Percentiles rank a stretch among this genome's conserved stretches.
phyloP scores from a whole-genome alignment of 2,329 filamentous ascomycete genomes.

The Botrytis hyacinthi region DNA sequence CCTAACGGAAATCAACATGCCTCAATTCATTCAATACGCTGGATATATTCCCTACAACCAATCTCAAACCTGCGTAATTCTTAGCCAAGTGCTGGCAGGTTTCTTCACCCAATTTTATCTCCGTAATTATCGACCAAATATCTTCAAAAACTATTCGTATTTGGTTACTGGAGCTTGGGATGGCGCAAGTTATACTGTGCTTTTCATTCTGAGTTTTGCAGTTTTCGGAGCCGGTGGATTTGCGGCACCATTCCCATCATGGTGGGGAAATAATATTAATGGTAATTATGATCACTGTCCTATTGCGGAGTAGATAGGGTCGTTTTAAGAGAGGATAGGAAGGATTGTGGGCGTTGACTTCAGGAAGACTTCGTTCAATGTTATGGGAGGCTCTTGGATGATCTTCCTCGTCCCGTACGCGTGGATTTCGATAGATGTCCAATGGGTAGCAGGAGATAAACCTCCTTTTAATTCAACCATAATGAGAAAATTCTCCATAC shows the following conservation, averaged over 20 bases:
- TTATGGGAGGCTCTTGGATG: not conserved
- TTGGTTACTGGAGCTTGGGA: slow-evolving; percentile 43
- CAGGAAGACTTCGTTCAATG: not conserved
- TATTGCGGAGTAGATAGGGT: not conserved
- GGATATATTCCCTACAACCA: slow-evolving; percentile 55
- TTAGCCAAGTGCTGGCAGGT: slow-evolving; percentile 47
- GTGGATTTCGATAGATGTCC: not conserved
- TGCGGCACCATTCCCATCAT: slow-evolving; percentile 37
- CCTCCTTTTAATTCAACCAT: not conserved
- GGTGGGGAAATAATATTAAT: slow-evolving; percentile 26
- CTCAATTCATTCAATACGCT: slow-evolving; percentile 54
- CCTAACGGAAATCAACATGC: slow-evolving; percentile 48
- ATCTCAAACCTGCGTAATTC: slow-evolving; percentile 54
- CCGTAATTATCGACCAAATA: slow-evolving; percentile 39
- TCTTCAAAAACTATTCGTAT: slow-evolving; percentile 46
- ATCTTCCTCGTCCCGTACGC: not conserved
- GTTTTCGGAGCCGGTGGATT: slow-evolving; percentile 46
- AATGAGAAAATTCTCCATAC: not conserved
- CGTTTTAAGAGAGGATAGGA: no score
- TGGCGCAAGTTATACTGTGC: slow-evolving; percentile 42
- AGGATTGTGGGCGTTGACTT: not conserved
- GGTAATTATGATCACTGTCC: slow-evolving; percentile 36
- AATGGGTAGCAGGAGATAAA: not conserved
- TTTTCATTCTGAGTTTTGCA: slow-evolving; percentile 45
- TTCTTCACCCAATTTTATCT: slow-evolving; percentile 45